Conservation (phyloP, 768 basidiomycete species). For the Termitomyces heimii region DNA sequence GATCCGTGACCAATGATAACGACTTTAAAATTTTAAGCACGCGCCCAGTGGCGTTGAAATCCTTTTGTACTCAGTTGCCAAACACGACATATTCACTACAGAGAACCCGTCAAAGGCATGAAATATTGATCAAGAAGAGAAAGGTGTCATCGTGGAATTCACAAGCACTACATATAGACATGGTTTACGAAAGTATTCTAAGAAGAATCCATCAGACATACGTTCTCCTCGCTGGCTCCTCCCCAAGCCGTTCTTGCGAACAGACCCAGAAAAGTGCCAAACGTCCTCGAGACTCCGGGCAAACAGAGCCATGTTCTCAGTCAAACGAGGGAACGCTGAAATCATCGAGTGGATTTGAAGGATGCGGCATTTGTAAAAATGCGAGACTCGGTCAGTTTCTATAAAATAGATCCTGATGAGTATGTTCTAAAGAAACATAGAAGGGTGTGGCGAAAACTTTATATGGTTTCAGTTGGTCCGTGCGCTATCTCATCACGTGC, state of each 20-base stretch:
- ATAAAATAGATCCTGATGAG: slow-evolving; percentile 25
- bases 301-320: slow-evolving; percentile 19
- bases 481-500: slow-evolving; percentile 13
- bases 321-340: slow-evolving; percentile 19
- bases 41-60: too few relatives aligned
- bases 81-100: too few relatives aligned
- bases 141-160: too few relatives aligned
- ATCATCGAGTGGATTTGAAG: slow-evolving; percentile 24
- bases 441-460: slow-evolving; percentile 6
- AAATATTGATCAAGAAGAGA: too few relatives aligned
- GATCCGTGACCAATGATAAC: background rate
- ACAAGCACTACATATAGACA: background rate
- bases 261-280: slow-evolving; percentile 11
- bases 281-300: slow-evolving; percentile 19
- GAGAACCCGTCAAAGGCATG: too few relatives aligned
- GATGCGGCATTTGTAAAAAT: slow-evolving; percentile 24
- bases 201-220: slow-evolving; percentile 18
- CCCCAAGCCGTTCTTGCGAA: slow-evolving; percentile 6
- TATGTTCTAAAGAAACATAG: slow-evolving; percentile 18
- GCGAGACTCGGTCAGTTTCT: slow-evolving; percentile 25
- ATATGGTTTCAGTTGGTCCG: slow-evolving; percentile 14
- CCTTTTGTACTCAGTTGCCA: too few relatives aligned
- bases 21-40: too few relatives aligned
- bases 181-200: background rate
- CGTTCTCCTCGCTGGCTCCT: slow-evolving; percentile 16